Conservation (phyloP, 2,329 filamentous ascomycete genomes). For the Zymoseptoria passerinii region DNA sequence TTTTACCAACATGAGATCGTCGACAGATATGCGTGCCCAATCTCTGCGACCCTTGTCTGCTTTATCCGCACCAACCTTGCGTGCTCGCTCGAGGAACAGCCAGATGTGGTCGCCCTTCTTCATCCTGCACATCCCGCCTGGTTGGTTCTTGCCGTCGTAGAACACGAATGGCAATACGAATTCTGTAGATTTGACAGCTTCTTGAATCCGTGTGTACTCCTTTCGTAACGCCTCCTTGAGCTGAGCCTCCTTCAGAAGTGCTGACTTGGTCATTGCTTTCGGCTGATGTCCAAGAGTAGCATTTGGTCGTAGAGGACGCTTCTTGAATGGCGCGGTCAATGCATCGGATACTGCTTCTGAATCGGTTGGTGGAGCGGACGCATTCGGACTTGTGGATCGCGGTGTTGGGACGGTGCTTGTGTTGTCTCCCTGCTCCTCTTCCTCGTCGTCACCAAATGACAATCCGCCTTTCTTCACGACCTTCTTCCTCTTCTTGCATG, state of each 20-base stretch:
- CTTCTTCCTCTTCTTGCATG: slow-evolving; percentile 50
- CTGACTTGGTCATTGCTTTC: slow-evolving; percentile 66
- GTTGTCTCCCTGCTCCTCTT: slow-evolving; percentile 44
- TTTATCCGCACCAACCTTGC: slow-evolving; percentile 79
- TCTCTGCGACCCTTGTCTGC: slow-evolving; percentile 62
- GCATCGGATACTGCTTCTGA: slow-evolving; percentile 9
- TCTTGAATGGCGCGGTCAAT: slow-evolving; percentile 25
- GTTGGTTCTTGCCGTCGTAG: slow-evolving; percentile 86
- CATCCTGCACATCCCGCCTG: slow-evolving; percentile 72
- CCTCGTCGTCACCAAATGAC: slow-evolving; percentile 66
- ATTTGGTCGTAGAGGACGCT: slow-evolving; percentile 52
- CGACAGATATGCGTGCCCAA: slow-evolving; percentile 89
- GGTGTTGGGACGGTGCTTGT: not conserved
- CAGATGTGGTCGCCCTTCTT: slow-evolving; percentile 92
- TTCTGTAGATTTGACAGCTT: slow-evolving; percentile 79
- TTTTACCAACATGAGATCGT: slow-evolving; percentile 88
- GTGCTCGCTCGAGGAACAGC: slow-evolving; percentile 84
- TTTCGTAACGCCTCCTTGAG: slow-evolving; percentile 66
- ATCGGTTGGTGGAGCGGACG: slow-evolving; percentile 7
- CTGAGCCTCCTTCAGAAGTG: slow-evolving; percentile 69
- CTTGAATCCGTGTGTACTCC: slow-evolving; percentile 75
- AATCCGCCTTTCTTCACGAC: slow-evolving; percentile 49
- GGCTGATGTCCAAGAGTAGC: slow-evolving; percentile 55
- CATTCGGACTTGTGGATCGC: not conserved
- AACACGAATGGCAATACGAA: slow-evolving; percentile 92